Conservation (phyloP, 495 filamentous ascomycete genomes). For the Halenospora varia region DNA sequence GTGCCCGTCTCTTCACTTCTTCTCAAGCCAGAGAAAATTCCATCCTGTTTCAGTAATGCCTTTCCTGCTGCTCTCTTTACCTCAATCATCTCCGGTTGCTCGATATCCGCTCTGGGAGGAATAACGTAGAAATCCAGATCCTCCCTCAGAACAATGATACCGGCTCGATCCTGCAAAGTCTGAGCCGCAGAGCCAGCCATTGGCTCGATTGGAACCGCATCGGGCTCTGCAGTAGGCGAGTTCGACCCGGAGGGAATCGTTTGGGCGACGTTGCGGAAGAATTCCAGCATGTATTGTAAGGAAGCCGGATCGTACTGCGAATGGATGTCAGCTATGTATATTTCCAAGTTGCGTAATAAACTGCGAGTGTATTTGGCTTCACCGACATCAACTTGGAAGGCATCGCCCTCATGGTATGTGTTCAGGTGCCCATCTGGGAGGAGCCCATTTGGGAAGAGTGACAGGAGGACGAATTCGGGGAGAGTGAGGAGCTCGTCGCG, state of each 20-base stretch:
- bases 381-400: conserved; percentile 91
- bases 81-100: conserved; percentile 87
- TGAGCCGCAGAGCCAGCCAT: conserved; percentile 66
- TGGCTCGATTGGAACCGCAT: conserved; percentile 62
- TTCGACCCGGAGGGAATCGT: conserved; percentile 73
- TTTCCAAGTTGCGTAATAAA: conserved; percentile 41
- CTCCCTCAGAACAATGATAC: conserved; percentile 95
- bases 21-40: conserved; percentile 92
- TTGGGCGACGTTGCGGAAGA: conserved; percentile 93
- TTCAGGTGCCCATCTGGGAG: conserved; percentile 97
- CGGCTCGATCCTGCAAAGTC: conserved; percentile 67
- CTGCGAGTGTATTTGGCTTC: conserved; percentile 31
- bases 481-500: conserved; percentile 92
- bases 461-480: conserved; percentile 96
- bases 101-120: conserved; percentile 81
- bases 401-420: conserved; percentile 82
- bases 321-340: conserved; percentile 53
- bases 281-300: conserved; percentile 98
- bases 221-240: conserved; percentile 57
- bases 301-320: conserved; percentile 92
- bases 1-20: conserved; percentile 94
- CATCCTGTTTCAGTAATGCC: conserved; percentile 82
- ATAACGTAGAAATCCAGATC: conserved; percentile 98
- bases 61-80: conserved; percentile 91
- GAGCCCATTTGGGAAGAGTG: conserved; percentile 96